Conservation (phyloP, 345 rosid species). For the Moringa oleifera region DNA sequence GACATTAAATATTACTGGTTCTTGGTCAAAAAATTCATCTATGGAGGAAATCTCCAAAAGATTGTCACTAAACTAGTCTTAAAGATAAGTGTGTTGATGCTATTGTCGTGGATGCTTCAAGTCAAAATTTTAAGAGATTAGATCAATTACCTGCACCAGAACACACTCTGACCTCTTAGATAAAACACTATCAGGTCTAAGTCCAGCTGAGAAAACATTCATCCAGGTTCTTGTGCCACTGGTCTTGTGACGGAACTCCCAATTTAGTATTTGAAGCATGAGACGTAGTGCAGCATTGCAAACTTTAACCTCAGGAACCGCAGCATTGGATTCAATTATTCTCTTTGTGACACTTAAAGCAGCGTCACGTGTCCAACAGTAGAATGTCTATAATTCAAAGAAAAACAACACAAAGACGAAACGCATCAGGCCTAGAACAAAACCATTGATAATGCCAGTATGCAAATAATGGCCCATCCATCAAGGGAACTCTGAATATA, state of each 20-base stretch:
- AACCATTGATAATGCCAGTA: conserved; percentile 6
- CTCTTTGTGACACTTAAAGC: conserved; percentile 64
- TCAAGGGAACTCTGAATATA: neutral
- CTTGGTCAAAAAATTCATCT: no score
- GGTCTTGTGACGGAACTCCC: conserved; percentile 70
- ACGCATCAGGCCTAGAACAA: neutral
- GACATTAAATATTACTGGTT: no score
- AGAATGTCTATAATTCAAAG: conserved; percentile 58
- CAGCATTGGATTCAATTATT: conserved; percentile 58
- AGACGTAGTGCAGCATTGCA: conserved; percentile 78
- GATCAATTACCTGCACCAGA: conserved; percentile 64
- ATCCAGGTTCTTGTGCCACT: conserved; percentile 37
- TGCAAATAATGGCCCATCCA: conserved; percentile 7
- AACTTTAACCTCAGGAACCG: conserved; percentile 76
- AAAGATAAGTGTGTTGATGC: neutral
- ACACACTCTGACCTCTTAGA: conserved; percentile 63
- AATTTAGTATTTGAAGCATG: conserved; percentile 88
- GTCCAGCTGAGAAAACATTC: conserved; percentile 54
- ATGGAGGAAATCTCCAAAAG: neutral
- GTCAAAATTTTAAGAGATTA: conserved; percentile 13
- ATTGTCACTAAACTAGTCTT: neutral
- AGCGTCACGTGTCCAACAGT: conserved; percentile 86
- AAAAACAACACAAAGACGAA: neutral
- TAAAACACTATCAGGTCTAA: conserved; percentile 43
- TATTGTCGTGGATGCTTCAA: neutral